Base-by-base conservation (phyloP, 2,329 filamentous ascomycete genomes). In the Colletotrichum siamense region DNA sequence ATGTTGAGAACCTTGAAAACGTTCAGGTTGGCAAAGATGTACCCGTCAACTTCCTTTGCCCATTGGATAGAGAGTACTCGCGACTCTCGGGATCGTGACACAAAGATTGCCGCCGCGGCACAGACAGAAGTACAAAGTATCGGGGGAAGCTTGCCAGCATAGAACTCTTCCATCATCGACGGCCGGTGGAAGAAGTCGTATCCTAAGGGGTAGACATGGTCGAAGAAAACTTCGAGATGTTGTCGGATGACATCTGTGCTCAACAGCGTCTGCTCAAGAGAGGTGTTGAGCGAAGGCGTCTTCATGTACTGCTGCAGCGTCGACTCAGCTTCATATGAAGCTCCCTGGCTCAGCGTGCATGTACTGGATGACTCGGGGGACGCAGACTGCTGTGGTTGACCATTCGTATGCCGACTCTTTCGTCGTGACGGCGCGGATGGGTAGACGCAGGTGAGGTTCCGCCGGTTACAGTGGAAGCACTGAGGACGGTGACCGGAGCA, bases 401-500 rank as follows among this genome's bases (percentile, higher is more conserved):
- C 22, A 3, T 32, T 24, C 13, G 28, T 15, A 5, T 36, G 39
- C 8, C 71, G n/a, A 1, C 57, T n/a, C 18, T 69, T 73, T 12
- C 71, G 71, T 10, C 67, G 57, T 16, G 67, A 34, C 3, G 72
- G 32, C 26, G 16, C 30, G 5, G 67, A 65, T 1, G 61, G 67
- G 24, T 71, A 74, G 4, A 65, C 30, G 18, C 72, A 71, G n/a
- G 61, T 22, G 5, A 74, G 67, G 34, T 66, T 71, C 6, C 72
- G 67, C 7, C 72, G 32, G n/a, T 26, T 65, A 9, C 72, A 71
- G 44, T 71, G 72, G 16, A 71, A 74, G 34, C 72, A 74, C 16
- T 74, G 72, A 6, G 72, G 72, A 7, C 72, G 67, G 16, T 74
- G 72, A 8, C 85, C 85, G 1, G 81, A 83, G 70, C 85, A 86